A percentile compares a stretch with the other conserved stretches of the same genome.
Evolutionary conservation across 129 eudicot species (phyloP).

Genomic region (Chrysanthemum seticuspe): DNA sequence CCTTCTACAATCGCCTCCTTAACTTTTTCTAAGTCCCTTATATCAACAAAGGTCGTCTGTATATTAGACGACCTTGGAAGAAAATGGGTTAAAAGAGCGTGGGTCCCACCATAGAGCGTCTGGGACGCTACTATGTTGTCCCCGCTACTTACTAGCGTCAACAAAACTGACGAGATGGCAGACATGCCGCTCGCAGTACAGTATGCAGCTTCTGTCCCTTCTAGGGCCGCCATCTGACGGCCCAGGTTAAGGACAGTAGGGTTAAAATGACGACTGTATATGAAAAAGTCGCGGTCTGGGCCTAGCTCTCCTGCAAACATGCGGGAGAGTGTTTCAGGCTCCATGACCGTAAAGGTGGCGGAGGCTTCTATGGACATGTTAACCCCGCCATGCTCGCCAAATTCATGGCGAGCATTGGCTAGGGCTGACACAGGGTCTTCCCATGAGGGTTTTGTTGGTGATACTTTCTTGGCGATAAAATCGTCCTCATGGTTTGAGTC

Average conservation of each 20-base stretch:
- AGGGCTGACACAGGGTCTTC: slow-evolving; percentile 51
- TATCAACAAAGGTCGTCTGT: slow-evolving; percentile 59
- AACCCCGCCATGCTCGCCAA: slow-evolving; percentile 77
- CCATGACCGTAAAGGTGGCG: slow-evolving; percentile 85
- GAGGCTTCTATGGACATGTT: slow-evolving; percentile 84
- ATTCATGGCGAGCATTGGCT: slow-evolving; percentile 68
- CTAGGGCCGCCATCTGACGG: slow-evolving; percentile 75
- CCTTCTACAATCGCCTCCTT: slow-evolving; percentile 57
- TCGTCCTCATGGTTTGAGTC: slow-evolving; percentile 23
- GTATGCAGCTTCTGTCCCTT: slow-evolving; percentile 73
- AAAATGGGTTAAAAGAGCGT: slow-evolving; percentile 58
- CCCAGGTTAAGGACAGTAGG: slow-evolving; percentile 68
- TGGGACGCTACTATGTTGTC: slow-evolving; percentile 58
- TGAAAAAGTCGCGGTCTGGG: slow-evolving; percentile 58
- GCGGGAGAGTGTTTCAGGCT: slow-evolving; percentile 63
- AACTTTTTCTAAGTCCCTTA: slow-evolving; percentile 41
- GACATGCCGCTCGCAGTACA: slow-evolving; percentile 81
- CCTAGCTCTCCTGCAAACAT: slow-evolving; percentile 70
- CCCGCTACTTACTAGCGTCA: slow-evolving; percentile 55
- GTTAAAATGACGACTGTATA: slow-evolving; percentile 73
- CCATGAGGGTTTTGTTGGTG: slow-evolving; percentile 24
- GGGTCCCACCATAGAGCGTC: slow-evolving; percentile 70
- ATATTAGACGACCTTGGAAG: slow-evolving; percentile 57
- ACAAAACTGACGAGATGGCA: slow-evolving; percentile 50
- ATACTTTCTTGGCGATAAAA: slow-evolving; percentile 25